Percentiles rank a stretch among this genome's conserved stretches.
Evolutionary conservation across 1,284 basidiomycete species (phyloP).

Genomic region (Microbotryum lychnidis-dioicae): DNA sequence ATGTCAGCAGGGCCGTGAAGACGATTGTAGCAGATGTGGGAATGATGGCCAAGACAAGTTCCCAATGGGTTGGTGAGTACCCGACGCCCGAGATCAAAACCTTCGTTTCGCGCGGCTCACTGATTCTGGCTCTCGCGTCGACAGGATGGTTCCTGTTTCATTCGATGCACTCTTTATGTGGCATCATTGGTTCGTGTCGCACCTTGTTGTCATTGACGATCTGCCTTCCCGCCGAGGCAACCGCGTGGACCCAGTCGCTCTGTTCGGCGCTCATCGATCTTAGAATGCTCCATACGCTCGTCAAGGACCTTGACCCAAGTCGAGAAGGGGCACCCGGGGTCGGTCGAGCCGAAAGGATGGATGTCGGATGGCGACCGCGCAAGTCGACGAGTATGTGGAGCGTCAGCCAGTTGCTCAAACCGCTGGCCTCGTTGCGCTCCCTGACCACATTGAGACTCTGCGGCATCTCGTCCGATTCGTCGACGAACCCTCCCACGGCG

Average conservation of each 20-base stretch:
- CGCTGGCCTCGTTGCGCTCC: conserved; percentile 16
- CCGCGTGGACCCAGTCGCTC: conserved; percentile 25
- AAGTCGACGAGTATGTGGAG: conserved; percentile 24
- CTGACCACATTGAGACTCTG: conserved; percentile 20
- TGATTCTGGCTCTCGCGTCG: no score
- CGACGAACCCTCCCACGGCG: conserved; percentile 9
- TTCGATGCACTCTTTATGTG: conserved; percentile 31
- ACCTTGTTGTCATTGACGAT: conserved; percentile 20
- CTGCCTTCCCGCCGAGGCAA: conserved; percentile 17
- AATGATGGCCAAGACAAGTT: conserved; percentile 21
- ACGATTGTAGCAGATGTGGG: conserved; percentile 21
- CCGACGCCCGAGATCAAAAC: no score
- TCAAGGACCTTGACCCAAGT: conserved; percentile 23
- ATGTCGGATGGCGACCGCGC: conserved; percentile 24
- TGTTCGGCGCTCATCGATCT: conserved; percentile 20
- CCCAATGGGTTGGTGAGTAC: conserved; percentile 24
- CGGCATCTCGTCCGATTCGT: conserved; percentile 29
- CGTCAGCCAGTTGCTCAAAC: conserved; percentile 28
- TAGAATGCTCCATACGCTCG: conserved; percentile 18
- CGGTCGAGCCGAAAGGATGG: conserved; percentile 26
- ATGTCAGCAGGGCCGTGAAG: conserved; percentile 8
- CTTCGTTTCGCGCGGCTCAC: no score
- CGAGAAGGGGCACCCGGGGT: conserved; percentile 1
- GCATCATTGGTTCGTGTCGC: conserved; percentile 29
- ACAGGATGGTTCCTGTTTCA: conserved; percentile 31